Base-by-base conservation (phyloP, 805 yeast genomes). In the Hanseniaspora clermontiae region DNA sequence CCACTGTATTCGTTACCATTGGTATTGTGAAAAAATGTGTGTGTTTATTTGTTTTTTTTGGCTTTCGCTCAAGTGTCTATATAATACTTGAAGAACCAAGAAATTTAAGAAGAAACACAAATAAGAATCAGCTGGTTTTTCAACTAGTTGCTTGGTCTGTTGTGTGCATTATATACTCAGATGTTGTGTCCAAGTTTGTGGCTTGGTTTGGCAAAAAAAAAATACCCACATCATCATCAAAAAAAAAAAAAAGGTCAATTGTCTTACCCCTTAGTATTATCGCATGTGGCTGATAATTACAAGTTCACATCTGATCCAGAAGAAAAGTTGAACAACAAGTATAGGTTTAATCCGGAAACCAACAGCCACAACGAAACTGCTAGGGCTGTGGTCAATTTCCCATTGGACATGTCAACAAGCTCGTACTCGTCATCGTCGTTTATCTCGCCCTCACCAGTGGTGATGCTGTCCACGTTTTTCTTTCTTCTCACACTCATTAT, bases 311-410 rank as follows among this genome's bases (percentile, higher is more conserved):
- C 75, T 60, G 74, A 68, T 14, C 80, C 79, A 31, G 68, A 61
- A 6, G 79, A 74, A 42, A 79, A 71, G 57, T 77, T 73, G 19
- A 76, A 69, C 48, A 80, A 63, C 60, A 80, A 66, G 64, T 84
- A 89, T 51, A 84, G 75, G 66, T 90, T 90, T 62, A 88, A 73
- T 15, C 75, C 75, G 0, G 84, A 71, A 36, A 90, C 79, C 52
- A 83, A 76, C 1, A 79, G 59, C 93, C 96, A 89, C 5, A 89
- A 77, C 0, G 73, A 24, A 1, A 79, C 66, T 0, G 85, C 86
- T 0, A 77, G 53, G 0, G 74, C 57, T 1, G 81, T 78, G 46
- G 81, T 76, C 14, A 78, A 53, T 68, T 73, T 69, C 19, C 72
- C 64, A 59, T 74, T 74, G 45, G 74, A 71, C 74, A 74, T 72